phyloP scores from a whole-genome alignment of 139 green algal species.

The Tetraselmis chui region DNA sequence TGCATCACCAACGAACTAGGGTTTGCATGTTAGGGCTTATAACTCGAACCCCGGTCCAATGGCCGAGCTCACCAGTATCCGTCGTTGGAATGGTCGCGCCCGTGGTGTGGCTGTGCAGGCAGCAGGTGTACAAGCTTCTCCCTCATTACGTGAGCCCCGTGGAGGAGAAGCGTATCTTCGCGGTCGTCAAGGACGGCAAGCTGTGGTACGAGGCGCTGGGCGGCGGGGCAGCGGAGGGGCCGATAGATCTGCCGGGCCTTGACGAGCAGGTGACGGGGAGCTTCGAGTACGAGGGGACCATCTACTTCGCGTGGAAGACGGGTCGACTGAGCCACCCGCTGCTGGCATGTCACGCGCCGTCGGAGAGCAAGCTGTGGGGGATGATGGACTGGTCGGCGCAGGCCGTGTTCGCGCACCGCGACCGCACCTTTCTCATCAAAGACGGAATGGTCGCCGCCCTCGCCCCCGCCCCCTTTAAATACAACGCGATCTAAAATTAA shows the following conservation, averaged over 20 bases:
- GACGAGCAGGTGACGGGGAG: not conserved
- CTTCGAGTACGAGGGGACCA: not conserved
- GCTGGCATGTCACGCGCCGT: not conserved
- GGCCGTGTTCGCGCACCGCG: not conserved
- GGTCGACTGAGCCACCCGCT: not conserved
- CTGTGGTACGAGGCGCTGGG: not conserved
- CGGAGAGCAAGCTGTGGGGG: not conserved
- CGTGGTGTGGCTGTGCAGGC: too few species aligned
- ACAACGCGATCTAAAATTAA: too few species aligned
- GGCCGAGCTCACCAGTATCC: too few species aligned
- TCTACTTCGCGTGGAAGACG: not conserved
- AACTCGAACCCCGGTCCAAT: too few species aligned
- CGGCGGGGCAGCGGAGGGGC: not conserved
- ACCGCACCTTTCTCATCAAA: not conserved
- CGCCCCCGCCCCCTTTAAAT: too few species aligned
- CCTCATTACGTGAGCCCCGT: not conserved
- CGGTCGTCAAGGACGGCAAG: not conserved
- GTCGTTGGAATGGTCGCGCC: too few species aligned
- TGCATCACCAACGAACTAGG: too few species aligned
- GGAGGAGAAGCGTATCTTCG: not conserved
- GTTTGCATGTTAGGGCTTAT: too few species aligned
- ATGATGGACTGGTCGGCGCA: not conserved
- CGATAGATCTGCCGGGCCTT: not conserved
- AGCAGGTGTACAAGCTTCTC: not conserved
- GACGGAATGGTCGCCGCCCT: not conserved